Evolutionary conservation across 495 filamentous ascomycete genomes (phyloP).

Genomic region (Penicillium coprophilum): DNA sequence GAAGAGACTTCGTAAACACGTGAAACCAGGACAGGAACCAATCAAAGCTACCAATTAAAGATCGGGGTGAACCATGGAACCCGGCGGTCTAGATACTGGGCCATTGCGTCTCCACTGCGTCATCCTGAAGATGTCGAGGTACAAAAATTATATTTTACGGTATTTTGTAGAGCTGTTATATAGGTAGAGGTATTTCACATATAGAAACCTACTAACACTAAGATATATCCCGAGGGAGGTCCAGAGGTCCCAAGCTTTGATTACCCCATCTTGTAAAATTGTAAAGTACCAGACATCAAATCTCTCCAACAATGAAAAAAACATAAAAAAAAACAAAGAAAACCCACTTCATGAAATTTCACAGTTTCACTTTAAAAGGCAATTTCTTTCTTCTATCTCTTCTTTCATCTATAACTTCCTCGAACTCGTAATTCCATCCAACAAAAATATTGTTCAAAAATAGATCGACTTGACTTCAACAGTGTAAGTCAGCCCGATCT

Average conservation of each 20-base stretch:
- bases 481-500: not conserved
- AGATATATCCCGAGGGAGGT: too few relatives aligned
- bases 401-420: not conserved
- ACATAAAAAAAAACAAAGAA: too few relatives aligned
- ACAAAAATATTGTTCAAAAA: not conserved
- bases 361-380: not conserved
- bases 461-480: constrained; percentile 21
- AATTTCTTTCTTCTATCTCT: not conserved
- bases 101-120: constrained; percentile 34
- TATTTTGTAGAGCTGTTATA: not conserved
- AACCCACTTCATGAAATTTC: not conserved
- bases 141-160: too few relatives aligned
- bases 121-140: too few relatives aligned
- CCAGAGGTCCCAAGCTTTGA: too few relatives aligned
- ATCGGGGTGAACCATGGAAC: constrained; percentile 34
- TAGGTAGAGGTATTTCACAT: not conserved
- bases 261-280: too few relatives aligned
- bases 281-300: too few relatives aligned
- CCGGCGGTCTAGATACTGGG: constrained; percentile 33
- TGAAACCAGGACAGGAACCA: constrained; percentile 6
- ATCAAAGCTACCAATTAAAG: constrained; percentile 2
- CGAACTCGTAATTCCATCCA: constrained; percentile 4
- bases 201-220: too few relatives aligned
- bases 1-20: not conserved
- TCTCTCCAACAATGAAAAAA: not conserved